Evolutionary conservation across 108 stramenopile genomes (phyloP).

Genomic region (Discostella stelligeroides): DNA sequence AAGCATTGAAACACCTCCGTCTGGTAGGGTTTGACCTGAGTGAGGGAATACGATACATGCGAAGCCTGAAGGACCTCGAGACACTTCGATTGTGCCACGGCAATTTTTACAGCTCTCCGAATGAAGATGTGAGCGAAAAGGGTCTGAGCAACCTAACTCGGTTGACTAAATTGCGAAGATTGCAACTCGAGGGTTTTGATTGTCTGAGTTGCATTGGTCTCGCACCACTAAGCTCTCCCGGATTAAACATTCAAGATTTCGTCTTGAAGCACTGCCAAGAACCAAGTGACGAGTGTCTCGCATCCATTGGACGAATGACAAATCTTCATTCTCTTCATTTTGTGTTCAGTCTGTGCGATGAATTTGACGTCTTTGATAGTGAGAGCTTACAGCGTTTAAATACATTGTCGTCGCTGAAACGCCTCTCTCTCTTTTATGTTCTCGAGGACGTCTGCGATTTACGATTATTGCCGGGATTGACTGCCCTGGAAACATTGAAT

Average conservation of each 20-base stretch:
- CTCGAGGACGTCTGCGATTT: constrained; percentile 29
- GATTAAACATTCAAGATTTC: constrained; percentile 12
- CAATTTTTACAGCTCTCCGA: constrained; percentile 46
- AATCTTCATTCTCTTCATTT: constrained; percentile 39
- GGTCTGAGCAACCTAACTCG: constrained; percentile 33
- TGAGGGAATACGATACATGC: constrained; percentile 25
- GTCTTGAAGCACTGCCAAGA: constrained; percentile 46
- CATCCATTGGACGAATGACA: constrained; percentile 35
- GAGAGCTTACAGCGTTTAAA: constrained; percentile 32
- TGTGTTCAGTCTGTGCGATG: constrained; percentile 37
- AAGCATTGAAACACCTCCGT: constrained; percentile 25
- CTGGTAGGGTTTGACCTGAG: constrained; percentile 47
- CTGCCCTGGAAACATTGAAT: constrained; percentile 36
- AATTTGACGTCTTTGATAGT: constrained; percentile 20
- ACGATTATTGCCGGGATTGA: constrained; percentile 25
- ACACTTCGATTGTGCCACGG: constrained; percentile 45
- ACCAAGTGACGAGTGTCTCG: constrained; percentile 31
- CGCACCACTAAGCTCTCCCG: constrained; percentile 14
- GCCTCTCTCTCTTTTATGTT: constrained; percentile 41
- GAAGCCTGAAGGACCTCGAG: constrained; percentile 11
- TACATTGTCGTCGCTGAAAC: constrained; percentile 24
- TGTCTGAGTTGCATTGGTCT: constrained; percentile 32
- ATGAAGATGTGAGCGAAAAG: constrained; percentile 35
- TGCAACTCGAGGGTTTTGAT: constrained; percentile 51
- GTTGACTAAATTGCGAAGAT: constrained; percentile 17